These are phyloP conservation scores for Adenanthera pavonina DNA, from an alignment of 306 rosid genomes.

Conservation along the genomic window DNA sequence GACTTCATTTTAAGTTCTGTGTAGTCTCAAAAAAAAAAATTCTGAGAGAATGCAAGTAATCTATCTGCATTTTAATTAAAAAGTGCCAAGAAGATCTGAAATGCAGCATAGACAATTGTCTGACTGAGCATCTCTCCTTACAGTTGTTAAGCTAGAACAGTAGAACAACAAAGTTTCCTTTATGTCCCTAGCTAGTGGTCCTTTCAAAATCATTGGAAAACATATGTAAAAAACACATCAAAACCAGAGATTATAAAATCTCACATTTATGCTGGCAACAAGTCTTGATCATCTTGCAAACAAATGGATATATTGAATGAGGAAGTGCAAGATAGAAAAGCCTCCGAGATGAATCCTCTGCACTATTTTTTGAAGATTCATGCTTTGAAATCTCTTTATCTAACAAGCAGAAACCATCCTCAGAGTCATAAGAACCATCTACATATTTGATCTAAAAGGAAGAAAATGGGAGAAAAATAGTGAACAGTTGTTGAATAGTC, in stretches of 20 bases:
- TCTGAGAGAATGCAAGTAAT: neutral
- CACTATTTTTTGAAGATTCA: constrained; percentile 54
- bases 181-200: neutral
- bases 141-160: neutral
- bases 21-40: neutral
- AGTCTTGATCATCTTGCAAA: constrained; percentile 78
- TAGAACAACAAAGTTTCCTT: neutral
- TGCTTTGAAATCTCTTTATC: constrained; percentile 75
- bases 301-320: constrained; percentile 90
- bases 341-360: constrained; percentile 73
- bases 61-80: neutral
- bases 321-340: constrained; percentile 95
- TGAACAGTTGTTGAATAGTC: constrained; percentile 5
- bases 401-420: constrained; percentile 72
- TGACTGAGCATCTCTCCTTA: constrained; percentile 2
- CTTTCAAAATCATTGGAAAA: constrained; percentile 5
- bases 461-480: neutral
- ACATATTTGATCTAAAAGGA: constrained; percentile 73
- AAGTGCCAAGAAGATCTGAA: neutral
- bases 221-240: neutral
- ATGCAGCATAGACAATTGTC: neutral
- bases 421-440: constrained; percentile 78
- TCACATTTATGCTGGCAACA: constrained; percentile 76
- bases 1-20: constrained; percentile 22
- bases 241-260: constrained; percentile 38